These are phyloP conservation scores for Aschersonia sp. DNA, from an alignment of 2,329 filamentous ascomycete genomes.

Conservation along the genomic window DNA sequence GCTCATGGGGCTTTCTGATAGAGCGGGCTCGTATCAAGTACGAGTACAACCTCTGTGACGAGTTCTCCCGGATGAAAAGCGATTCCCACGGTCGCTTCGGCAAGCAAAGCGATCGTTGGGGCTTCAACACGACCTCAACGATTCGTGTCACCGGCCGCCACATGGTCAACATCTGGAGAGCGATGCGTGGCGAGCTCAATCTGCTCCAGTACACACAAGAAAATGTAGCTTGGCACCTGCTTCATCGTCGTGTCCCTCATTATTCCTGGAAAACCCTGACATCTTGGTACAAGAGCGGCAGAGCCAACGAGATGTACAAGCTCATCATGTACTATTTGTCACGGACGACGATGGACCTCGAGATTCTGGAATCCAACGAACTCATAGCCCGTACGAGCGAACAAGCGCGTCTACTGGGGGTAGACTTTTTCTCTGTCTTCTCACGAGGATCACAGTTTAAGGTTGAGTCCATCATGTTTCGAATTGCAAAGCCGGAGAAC, in stretches of 20 bases:
- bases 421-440: constrained; percentile 95
- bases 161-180: constrained; percentile 94
- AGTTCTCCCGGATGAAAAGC: constrained; percentile 77
- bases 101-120: constrained; percentile 80
- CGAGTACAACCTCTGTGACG: constrained; percentile 80
- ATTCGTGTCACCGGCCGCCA: constrained; percentile 88
- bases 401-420: constrained; percentile 79
- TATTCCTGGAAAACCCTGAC: constrained; percentile 71
- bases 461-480: constrained; percentile 96
- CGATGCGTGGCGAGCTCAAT: constrained; percentile 86
- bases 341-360: constrained; percentile 68
- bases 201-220: constrained; percentile 92
- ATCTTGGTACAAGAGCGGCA: constrained; percentile 61
- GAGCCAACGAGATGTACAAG: constrained; percentile 54
- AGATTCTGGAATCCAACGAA: constrained; percentile 83
- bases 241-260: constrained; percentile 78
- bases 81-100: constrained; percentile 73
- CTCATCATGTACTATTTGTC: constrained; percentile 64
- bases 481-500: constrained; percentile 94
- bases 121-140: constrained; percentile 84
- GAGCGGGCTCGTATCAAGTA: constrained; percentile 77
- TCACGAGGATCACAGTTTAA: constrained; percentile 95
- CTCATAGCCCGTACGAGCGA: constrained; percentile 81
- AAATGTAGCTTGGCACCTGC: constrained; percentile 81
- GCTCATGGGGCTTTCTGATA: constrained; percentile 91